A percentile compares a stretch with the other conserved stretches of the same genome.
phyloP scores from a whole-genome alignment of 345 rosid genomes.

The Streptanthus diversifolius region DNA sequence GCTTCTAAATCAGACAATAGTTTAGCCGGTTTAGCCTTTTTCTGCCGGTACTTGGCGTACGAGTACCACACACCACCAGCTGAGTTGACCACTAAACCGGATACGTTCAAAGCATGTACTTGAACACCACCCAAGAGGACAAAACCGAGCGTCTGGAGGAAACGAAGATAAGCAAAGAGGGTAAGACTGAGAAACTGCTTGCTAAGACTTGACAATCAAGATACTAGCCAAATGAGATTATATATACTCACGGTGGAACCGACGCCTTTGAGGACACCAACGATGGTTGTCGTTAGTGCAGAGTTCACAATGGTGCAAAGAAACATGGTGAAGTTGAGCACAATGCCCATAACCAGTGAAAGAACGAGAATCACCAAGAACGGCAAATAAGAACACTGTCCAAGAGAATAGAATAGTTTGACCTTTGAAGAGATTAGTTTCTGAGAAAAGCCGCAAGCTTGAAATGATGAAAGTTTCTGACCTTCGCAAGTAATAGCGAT shows the following conservation, averaged over 20 bases:
- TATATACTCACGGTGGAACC: slow-evolving; percentile 74
- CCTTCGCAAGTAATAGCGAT: slow-evolving; percentile 74
- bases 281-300: slow-evolving; percentile 93
- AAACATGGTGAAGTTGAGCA: slow-evolving; percentile 95
- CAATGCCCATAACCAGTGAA: slow-evolving; percentile 89
- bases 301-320: slow-evolving; percentile 95
- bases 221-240: background rate
- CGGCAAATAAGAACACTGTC: slow-evolving; percentile 73
- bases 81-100: slow-evolving; percentile 82
- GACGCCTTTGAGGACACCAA: slow-evolving; percentile 97
- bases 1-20: slow-evolving; percentile 58
- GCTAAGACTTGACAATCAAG: background rate
- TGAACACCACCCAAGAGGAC: slow-evolving; percentile 86
- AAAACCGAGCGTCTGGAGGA: slow-evolving; percentile 77
- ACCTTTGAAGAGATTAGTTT: background rate
- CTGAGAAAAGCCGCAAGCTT: slow-evolving; percentile 7
- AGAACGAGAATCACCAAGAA: slow-evolving; percentile 61
- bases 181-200: background rate
- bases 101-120: slow-evolving; percentile 79
- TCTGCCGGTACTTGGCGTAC: slow-evolving; percentile 72
- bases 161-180: background rate
- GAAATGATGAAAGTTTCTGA: slow-evolving; percentile 35
- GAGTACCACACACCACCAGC: slow-evolving; percentile 98
- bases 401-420: background rate
- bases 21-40: slow-evolving; percentile 58